Base-by-base conservation (phyloP, 75 land plant genomes). In the Ceratopteris richardii region DNA sequence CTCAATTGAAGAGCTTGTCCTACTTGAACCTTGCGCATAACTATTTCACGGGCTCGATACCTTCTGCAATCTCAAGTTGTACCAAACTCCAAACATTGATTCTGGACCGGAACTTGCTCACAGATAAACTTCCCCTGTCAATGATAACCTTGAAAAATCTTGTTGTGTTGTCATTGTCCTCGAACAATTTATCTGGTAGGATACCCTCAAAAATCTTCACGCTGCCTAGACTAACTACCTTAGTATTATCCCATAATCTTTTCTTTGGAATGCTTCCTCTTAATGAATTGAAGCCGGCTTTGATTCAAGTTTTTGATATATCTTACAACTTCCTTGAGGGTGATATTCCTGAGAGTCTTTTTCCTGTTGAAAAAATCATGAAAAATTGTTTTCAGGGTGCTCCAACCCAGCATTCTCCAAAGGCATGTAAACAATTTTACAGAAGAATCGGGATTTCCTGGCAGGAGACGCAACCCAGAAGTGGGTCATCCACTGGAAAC, bases 311-410 rank as follows among this genome's bases (percentile, higher is more conserved):
- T 18, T 40, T 69, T 14, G 69, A 69, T 31, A 16, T 69, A 22
- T 54, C 60, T 1, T 25, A 33, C 39, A 69, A 69, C 20, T 69
- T 68, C 20, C 50, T 69, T 31, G 31, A 56, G 0, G 69, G 69
- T 1, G 24, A 22, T 21, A 25, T 65, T 54, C 47, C 72, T 18
- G 31, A 14, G 2, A 42, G 29, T 0, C 24, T 56, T 9, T 13
- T 41, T 9, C 52, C 60, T 50, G 24, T 33, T 12, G 69, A 24
- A 20, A 43, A 7, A 6, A n/a, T 31, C 0, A 1, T 24, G 42
- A 44, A 56, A 40, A 69, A 69, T 42, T 69, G 72, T 18, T 69
- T 69, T 39, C 11, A 6, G 1, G n/a, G 54, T 31, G 59, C 29
- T 12, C 31, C 42, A 13, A n/a, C 26, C 10, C 72, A 69, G 70